Evolutionary conservation across 2,329 filamentous ascomycete species (phyloP).

Genomic region (Colletotrichum sp.): DNA sequence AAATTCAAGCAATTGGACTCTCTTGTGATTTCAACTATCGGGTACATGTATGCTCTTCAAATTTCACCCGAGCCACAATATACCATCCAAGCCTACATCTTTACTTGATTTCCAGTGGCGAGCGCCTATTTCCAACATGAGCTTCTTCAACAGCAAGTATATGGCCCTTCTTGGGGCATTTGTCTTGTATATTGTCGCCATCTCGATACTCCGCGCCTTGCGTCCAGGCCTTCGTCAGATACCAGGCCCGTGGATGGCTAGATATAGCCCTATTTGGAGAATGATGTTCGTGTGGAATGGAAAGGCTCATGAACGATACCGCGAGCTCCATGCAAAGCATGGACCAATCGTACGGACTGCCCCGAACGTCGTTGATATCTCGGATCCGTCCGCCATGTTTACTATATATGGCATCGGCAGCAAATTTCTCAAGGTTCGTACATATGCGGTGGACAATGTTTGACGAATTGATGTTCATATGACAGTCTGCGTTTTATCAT

Average conservation of each 20-base stretch:
- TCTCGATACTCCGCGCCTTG: background rate
- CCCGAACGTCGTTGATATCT: background rate
- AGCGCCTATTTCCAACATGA: background rate
- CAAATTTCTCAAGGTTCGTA: background rate
- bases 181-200: fast-evolving
- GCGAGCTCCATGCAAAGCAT: background rate
- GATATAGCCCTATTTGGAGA: background rate
- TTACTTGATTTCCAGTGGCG: fast-evolving
- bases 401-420: background rate
- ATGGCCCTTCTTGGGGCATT: fast-evolving
- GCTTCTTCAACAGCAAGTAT: background rate
- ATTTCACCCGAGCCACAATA: fast-evolving
- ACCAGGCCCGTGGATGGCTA: background rate
- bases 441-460: too few species aligned
- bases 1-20: background rate
- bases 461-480: too few species aligned
- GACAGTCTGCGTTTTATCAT: background rate
- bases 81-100: background rate
- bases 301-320: background rate
- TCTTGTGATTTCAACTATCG: fast-evolving
- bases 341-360: background rate
- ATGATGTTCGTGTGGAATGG: slow-evolving; percentile 39
- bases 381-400: background rate
- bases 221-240: background rate
- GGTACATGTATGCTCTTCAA: background rate